Conservation (phyloP, 768 basidiomycete genomes). For the Boletus subparvulus region DNA sequence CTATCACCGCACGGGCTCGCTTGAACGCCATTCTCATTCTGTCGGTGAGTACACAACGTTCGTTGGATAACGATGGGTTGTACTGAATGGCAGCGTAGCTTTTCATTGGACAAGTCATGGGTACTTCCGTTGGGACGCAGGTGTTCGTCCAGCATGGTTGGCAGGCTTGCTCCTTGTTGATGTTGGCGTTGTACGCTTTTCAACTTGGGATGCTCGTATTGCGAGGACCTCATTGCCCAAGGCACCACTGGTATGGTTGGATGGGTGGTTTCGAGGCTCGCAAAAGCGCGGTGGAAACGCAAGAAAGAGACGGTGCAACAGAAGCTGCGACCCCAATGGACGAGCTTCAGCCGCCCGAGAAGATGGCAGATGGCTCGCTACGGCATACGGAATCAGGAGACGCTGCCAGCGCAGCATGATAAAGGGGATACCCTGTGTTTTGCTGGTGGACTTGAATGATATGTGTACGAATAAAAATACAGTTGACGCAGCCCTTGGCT, state of each 20-base stretch:
- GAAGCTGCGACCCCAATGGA: background rate
- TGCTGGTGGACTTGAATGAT: no score
- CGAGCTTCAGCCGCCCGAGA: background rate
- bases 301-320: background rate
- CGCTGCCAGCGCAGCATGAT: no score
- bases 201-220: constrained; percentile 56
- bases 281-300: constrained; percentile 35
- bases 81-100: constrained; percentile 29
- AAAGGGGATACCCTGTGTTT: no score
- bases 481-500: no score
- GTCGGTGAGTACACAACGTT: constrained; percentile 42
- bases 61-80: background rate
- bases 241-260: constrained; percentile 60
- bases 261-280: constrained; percentile 52
- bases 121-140: constrained; percentile 70
- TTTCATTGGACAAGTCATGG: constrained; percentile 82
- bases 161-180: constrained; percentile 61
- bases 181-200: constrained; percentile 56
- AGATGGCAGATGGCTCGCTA: no score
- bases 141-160: constrained; percentile 73
- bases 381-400: no score
- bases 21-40: constrained; percentile 77
- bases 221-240: constrained; percentile 63
- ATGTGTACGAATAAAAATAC: no score
- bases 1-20: constrained; percentile 56